A percentile compares a stretch with the other conserved stretches of the same genome.
Conservation (phyloP, 208 protist genomes). For the Trypanosoma conorhini region DNA sequence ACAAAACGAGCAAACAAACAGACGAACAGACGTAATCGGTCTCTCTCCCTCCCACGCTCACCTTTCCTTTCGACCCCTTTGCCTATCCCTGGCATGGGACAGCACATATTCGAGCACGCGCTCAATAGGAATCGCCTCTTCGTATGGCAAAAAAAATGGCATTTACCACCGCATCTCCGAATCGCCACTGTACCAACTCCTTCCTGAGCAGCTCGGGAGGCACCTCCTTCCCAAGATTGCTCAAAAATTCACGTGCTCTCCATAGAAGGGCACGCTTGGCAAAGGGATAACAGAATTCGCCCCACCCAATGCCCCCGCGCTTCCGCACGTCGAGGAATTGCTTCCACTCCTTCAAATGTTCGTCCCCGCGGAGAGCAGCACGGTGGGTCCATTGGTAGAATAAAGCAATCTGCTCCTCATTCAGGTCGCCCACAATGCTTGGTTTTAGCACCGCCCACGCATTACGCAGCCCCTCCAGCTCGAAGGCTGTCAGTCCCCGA, state of each 20-base stretch:
- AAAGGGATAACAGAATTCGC: conserved; percentile 70
- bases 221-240: conserved; percentile 22
- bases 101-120: conserved; percentile 32
- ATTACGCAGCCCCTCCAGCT: conserved; percentile 52
- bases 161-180: conserved; percentile 29
- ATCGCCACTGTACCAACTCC: conserved; percentile 26
- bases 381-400: conserved; percentile 58
- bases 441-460: conserved; percentile 59
- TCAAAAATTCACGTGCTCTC: conserved; percentile 28
- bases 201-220: conserved; percentile 38
- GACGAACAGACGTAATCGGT: not conserved
- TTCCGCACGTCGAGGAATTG: conserved; percentile 35
- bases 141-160: conserved; percentile 38
- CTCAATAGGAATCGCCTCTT: conserved; percentile 50
- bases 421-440: conserved; percentile 35
- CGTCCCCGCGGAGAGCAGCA: conserved; percentile 16
- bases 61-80: not conserved
- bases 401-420: conserved; percentile 37
- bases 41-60: not conserved
- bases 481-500: conserved; percentile 26
- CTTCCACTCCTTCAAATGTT: conserved; percentile 39
- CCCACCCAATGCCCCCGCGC: conserved; percentile 40
- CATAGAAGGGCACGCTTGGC: conserved; percentile 38
- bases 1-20: conserved; percentile 12
- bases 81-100: not conserved